phyloP scores from a whole-genome alignment of 352 stramenopile species.

The Globisporangium paroecandrum region DNA sequence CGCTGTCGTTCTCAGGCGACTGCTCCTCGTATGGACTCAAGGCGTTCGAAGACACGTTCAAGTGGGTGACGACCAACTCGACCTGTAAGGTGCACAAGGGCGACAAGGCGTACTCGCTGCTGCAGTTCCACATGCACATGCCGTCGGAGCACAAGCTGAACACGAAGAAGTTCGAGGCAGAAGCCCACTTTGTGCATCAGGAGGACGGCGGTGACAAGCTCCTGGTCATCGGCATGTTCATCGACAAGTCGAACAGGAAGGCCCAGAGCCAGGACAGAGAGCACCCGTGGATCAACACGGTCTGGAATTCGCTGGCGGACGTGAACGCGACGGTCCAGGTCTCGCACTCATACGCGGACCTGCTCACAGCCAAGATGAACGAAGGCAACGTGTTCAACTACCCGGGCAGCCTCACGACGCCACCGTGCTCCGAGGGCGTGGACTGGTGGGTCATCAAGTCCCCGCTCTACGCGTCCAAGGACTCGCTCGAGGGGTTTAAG shows the following conservation, averaged over 20 bases:
- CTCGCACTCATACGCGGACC: conserved; percentile 17
- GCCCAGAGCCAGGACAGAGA: background rate
- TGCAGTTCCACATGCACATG: conserved; percentile 45
- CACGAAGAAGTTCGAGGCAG: conserved; percentile 26
- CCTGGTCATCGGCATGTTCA: conserved; percentile 29
- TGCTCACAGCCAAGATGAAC: conserved; percentile 14
- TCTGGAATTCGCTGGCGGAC: conserved; percentile 13
- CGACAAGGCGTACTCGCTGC: conserved; percentile 25
- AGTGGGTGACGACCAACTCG: conserved; percentile 11
- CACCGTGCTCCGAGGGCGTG: conserved; percentile 44
- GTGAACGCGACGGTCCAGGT: conserved; percentile 18
- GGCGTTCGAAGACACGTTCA: conserved; percentile 16
- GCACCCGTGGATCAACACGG: conserved; percentile 17
- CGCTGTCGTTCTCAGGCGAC: conserved; percentile 19
- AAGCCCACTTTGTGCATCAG: conserved; percentile 47
- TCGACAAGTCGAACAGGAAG: conserved; percentile 5
- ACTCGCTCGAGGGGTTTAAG: conserved; percentile 16
- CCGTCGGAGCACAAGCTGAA: conserved; percentile 42
- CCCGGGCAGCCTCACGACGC: conserved; percentile 60
- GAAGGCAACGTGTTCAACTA: conserved; percentile 56
- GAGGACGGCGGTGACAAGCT: conserved; percentile 20
- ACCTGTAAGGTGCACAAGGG: conserved; percentile 18
- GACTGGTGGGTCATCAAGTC: conserved; percentile 63
- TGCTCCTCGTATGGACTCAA: conserved; percentile 18
- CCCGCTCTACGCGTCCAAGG: conserved; percentile 5